These are phyloP conservation scores for Phalaenopsis equestris DNA, from an alignment of 106 monocot genomes.

Conservation along the genomic window DNA sequence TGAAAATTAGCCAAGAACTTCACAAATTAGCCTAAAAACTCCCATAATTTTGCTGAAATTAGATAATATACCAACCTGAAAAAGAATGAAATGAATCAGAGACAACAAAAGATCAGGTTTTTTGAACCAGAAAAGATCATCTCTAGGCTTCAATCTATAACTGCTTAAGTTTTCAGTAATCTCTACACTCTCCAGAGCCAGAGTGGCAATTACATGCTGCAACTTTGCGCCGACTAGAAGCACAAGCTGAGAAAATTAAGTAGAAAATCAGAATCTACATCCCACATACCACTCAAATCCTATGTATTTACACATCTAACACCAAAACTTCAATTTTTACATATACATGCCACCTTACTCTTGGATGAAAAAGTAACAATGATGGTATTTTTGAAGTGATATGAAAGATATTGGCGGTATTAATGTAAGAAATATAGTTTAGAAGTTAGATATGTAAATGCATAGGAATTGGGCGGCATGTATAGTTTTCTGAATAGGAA, in stretches of 20 bases:
- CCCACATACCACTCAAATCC: no score
- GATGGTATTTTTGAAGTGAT: no score
- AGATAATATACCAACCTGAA: constrained; percentile 48
- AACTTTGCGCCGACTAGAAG: constrained; percentile 89
- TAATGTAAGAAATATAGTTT: no score
- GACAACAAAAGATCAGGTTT: constrained; percentile 79
- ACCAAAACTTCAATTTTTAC: no score
- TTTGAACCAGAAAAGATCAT: constrained; percentile 97
- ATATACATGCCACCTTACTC: no score
- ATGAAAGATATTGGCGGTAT: no score
- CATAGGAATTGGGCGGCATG: no score
- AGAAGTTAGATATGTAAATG: no score
- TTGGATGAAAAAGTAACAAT: no score
- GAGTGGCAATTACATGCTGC: constrained; percentile 84
- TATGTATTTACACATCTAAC: no score
- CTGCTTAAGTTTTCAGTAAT: constrained; percentile 30
- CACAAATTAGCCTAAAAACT: background rate
- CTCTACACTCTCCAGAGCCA: constrained; percentile 69
- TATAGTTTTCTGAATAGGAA: background rate
- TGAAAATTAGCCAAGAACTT: background rate
- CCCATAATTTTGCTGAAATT: background rate
- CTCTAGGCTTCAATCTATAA: constrained; percentile 58
- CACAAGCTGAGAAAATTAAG: constrained; percentile 48
- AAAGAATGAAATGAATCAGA: constrained; percentile 95
- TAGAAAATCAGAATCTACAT: background rate